phyloP scores from a whole-genome alignment of 2,329 filamentous ascomycete genomes.

The Onygenales sp. region DNA sequence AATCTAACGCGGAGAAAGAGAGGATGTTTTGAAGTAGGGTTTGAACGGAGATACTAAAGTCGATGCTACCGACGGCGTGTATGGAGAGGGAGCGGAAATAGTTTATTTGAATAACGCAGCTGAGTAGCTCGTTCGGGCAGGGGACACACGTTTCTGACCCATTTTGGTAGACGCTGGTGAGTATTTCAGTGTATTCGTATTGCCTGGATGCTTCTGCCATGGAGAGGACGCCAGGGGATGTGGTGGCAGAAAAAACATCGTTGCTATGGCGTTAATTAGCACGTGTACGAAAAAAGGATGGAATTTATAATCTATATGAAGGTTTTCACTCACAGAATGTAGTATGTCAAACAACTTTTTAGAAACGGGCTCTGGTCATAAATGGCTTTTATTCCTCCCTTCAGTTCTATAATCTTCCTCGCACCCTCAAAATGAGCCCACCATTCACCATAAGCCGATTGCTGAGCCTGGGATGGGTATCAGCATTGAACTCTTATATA shows the following conservation, averaged over 20 bases:
- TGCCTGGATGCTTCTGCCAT: constrained; percentile 6
- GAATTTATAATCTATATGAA: neutral
- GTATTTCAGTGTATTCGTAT: constrained; percentile 7
- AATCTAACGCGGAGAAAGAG: constrained; percentile 8
- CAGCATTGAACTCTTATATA: neutral
- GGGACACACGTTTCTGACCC: constrained; percentile 11
- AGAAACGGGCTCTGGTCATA: constrained; percentile 3
- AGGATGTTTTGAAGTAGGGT: constrained; percentile 8
- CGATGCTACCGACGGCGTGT: neutral
- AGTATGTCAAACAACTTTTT: constrained; percentile 6
- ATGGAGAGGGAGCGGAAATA: constrained; percentile 7
- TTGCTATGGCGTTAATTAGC: constrained; percentile 3
- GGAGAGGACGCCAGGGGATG: constrained; percentile 2
- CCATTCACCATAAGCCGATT: constrained; percentile 10
- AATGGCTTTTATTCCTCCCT: constrained; percentile 11
- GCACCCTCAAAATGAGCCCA: constrained; percentile 14
- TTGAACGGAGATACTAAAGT: neutral
- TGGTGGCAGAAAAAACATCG: constrained; percentile 10
- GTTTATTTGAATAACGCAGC: constrained; percentile 11
- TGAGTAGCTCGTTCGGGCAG: constrained; percentile 10
- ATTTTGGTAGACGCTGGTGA: constrained; percentile 7
- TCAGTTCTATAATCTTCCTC: constrained; percentile 12
- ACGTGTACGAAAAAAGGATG: neutral
- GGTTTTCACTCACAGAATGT: constrained; percentile 9
- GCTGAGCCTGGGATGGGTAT: constrained; percentile 6